Evolutionary conservation across 192 early-diverging fungal species (phyloP).

Genomic region (Gaertneriomyces semiglobifer): DNA sequence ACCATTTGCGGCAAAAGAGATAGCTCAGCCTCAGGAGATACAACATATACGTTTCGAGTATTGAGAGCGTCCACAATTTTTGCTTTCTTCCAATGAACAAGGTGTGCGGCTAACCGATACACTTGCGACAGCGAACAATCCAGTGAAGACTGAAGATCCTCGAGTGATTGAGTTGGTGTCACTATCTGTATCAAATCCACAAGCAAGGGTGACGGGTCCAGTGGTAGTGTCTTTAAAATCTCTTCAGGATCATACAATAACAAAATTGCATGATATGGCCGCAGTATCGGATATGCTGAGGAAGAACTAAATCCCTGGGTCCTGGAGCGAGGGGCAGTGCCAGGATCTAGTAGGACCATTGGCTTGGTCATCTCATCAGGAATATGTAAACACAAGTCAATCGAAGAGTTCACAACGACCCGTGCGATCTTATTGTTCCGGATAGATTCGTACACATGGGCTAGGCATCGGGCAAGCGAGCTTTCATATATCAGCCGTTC

Average conservation of each 20-base stretch:
- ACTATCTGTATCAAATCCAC: slow-evolving; percentile 86
- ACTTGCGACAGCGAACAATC: slow-evolving; percentile 95
- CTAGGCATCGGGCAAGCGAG: slow-evolving; percentile 61
- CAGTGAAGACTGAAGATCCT: slow-evolving; percentile 73
- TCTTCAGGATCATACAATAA: slow-evolving; percentile 81
- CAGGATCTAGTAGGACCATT: slow-evolving; percentile 4
- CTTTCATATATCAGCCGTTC: slow-evolving; percentile 51
- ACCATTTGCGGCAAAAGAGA: slow-evolving; percentile 29
- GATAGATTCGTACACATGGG: slow-evolving; percentile 57
- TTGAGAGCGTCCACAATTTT: slow-evolving; percentile 83
- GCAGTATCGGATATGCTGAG: slow-evolving; percentile 59
- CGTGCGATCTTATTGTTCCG: slow-evolving; percentile 49
- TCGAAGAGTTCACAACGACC: slow-evolving; percentile 71
- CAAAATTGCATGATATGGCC: slow-evolving; percentile 84
- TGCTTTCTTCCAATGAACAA: slow-evolving; percentile 91
- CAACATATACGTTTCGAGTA: slow-evolving; percentile 74
- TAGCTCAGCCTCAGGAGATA: slow-evolving; percentile 62
- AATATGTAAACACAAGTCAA: slow-evolving; percentile 71
- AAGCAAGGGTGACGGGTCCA: slow-evolving; percentile 80
- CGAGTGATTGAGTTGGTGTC: slow-evolving; percentile 78
- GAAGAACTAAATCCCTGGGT: slow-evolving; percentile 30
- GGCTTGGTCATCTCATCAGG: slow-evolving; percentile 20
- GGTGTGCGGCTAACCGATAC: slow-evolving; percentile 82
- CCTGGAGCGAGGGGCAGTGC: slow-evolving; percentile 31
- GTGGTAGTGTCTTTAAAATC: slow-evolving; percentile 69